phyloP scores from a whole-genome alignment of 2,329 filamentous ascomycete genomes.

The Xylariaceae sp. region DNA sequence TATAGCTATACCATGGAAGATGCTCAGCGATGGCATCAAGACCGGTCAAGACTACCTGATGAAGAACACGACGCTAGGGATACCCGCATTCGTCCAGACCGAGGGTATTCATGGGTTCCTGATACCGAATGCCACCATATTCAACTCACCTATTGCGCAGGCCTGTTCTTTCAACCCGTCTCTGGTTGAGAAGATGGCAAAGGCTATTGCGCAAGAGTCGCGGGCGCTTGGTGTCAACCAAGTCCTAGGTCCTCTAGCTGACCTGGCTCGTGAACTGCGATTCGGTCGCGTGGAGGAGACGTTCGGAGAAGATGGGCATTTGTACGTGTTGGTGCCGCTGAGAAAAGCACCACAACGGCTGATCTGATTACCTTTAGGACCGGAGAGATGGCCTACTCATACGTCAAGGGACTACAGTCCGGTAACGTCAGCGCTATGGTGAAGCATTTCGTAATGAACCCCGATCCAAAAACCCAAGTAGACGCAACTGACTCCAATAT shows the following conservation, averaged over 20 bases:
- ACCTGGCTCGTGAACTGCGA: constrained; percentile 66
- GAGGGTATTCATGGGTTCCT: constrained; percentile 73
- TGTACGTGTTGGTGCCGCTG: constrained; percentile 37
- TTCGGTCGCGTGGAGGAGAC: constrained; percentile 73
- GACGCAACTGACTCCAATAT: neutral
- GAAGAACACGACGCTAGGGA: constrained; percentile 63
- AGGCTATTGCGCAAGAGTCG: constrained; percentile 61
- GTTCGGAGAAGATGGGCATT: constrained; percentile 64
- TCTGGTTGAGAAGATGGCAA: constrained; percentile 62
- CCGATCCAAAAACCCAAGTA: constrained; percentile 3
- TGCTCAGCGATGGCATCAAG: constrained; percentile 59
- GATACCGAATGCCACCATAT: constrained; percentile 70
- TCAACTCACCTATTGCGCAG: constrained; percentile 71
- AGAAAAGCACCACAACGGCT: too few relatives aligned
- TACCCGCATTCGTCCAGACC: constrained; percentile 68
- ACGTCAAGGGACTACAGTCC: constrained; percentile 55
- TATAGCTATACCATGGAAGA: constrained; percentile 59
- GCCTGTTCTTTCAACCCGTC: constrained; percentile 67
- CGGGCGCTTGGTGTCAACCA: constrained; percentile 67
- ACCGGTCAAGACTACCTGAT: constrained; percentile 65
- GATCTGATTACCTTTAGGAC: constrained; percentile 30
- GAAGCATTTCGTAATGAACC: constrained; percentile 60
- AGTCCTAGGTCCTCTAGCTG: constrained; percentile 66
- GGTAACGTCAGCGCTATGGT: constrained; percentile 66
- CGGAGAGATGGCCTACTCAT: constrained; percentile 62